Conservation (phyloP, 2,329 filamentous ascomycete genomes). For the Paradendryphiella salina region DNA sequence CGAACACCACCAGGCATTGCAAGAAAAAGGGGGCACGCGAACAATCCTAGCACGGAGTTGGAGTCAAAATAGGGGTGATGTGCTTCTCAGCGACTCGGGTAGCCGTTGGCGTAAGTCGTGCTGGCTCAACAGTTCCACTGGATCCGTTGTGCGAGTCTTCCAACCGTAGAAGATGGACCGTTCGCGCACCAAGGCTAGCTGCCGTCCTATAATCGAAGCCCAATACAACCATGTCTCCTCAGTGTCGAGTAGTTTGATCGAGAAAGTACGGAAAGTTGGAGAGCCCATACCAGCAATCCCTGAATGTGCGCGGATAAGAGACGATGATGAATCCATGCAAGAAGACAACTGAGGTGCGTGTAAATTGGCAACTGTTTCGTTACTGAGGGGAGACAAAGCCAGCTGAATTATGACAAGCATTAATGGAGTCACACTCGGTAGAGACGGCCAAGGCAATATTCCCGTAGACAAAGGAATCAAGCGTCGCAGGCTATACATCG, state of each 20-base stretch:
- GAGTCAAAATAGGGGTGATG: slow-evolving; percentile 4
- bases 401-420: background rate
- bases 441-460: background rate
- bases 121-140: slow-evolving; percentile 37
- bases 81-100: slow-evolving; percentile 10
- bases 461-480: slow-evolving; percentile 3
- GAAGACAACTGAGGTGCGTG: slow-evolving; percentile 1
- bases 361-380: slow-evolving; percentile 2
- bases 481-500: slow-evolving; percentile 10
- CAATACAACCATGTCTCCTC: slow-evolving; percentile 5
- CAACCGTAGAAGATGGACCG: slow-evolving; percentile 8
- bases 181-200: slow-evolving; percentile 10
- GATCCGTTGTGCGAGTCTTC: slow-evolving; percentile 39
- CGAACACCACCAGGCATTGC: slow-evolving; percentile 1
- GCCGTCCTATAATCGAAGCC: slow-evolving; percentile 8
- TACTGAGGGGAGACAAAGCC: background rate
- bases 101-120: slow-evolving; percentile 28
- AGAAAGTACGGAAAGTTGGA: background rate
- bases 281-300: slow-evolving; percentile 2
- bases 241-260: background rate
- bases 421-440: background rate
- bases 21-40: slow-evolving; percentile 1
- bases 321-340: background rate
- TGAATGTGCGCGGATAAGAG: background rate
- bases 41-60: slow-evolving; percentile 4